Conservation (phyloP, 371 early-diverging fungal species). For the Thermomucor indicae-seudaticae region DNA sequence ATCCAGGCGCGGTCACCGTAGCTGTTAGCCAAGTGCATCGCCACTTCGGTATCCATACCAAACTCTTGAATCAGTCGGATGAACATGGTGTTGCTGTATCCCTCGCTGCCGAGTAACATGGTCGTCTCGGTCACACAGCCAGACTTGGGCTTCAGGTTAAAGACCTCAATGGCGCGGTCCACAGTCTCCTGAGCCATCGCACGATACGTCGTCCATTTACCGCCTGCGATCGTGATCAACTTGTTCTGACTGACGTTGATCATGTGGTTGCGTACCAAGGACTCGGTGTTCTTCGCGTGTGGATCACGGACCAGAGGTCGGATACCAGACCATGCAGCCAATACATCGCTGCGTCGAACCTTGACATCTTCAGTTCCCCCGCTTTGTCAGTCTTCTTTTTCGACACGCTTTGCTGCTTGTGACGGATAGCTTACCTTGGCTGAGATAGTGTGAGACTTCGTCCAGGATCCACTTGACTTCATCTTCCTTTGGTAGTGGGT, state of each 20-base stretch:
- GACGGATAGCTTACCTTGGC: constrained; percentile 41
- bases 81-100: constrained; percentile 86
- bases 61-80: constrained; percentile 90
- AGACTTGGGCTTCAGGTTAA: constrained; percentile 51
- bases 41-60: constrained; percentile 93
- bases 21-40: constrained; percentile 85
- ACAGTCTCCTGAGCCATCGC: constrained; percentile 98
- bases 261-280: constrained; percentile 97
- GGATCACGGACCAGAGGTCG: constrained; percentile 98
- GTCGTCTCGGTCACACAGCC: constrained; percentile 72
- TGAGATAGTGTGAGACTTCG: constrained; percentile 91
- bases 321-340: constrained; percentile 98
- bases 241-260: constrained; percentile 83
- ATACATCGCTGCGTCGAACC: constrained; percentile 93
- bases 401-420: too few relatives aligned
- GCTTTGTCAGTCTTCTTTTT: too few relatives aligned
- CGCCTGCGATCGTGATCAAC: constrained; percentile 97
- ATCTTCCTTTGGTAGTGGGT: constrained; percentile 88
- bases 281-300: constrained; percentile 84
- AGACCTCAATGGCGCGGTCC: constrained; percentile 81
- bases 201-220: constrained; percentile 99
- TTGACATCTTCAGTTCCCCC: constrained; percentile 59
- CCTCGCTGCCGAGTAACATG: constrained; percentile 85
- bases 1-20: constrained; percentile 97
- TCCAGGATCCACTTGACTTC: constrained; percentile 96